A percentile compares a stretch with the other conserved stretches of the same genome.
Evolutionary conservation across 495 filamentous ascomycete genomes (phyloP).

Genomic region (Amniculicola lignicola): DNA sequence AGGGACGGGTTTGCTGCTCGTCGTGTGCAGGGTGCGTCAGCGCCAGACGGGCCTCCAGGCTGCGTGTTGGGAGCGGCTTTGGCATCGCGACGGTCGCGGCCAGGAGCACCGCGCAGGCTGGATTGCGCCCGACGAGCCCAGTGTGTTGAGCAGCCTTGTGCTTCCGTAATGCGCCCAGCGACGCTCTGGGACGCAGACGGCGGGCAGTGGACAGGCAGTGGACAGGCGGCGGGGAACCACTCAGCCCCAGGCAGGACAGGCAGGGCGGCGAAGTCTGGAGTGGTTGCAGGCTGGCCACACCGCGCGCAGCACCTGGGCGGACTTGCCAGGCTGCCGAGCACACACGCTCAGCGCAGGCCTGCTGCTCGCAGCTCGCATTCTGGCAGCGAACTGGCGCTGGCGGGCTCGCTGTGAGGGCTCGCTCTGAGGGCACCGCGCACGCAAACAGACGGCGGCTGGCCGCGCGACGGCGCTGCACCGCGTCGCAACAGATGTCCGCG

Average conservation of each 20-base stretch:
- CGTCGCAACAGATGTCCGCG: too few relatives aligned
- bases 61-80: background rate
- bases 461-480: too few relatives aligned
- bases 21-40: background rate
- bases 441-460: too few relatives aligned
- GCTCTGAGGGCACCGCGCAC: too few relatives aligned
- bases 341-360: too few relatives aligned
- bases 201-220: background rate
- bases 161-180: background rate
- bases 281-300: background rate
- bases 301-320: background rate
- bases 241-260: slow-evolving; percentile 14
- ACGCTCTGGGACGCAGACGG: background rate
- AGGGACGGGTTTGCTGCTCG: slow-evolving; percentile 3
- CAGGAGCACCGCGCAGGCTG: too few relatives aligned
- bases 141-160: too few relatives aligned
- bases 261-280: background rate
- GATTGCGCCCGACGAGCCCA: too few relatives aligned
- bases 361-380: too few relatives aligned
- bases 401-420: too few relatives aligned
- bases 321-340: background rate
- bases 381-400: too few relatives aligned
- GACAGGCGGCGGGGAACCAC: background rate
- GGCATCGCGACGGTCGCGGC: background rate
- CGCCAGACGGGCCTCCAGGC: too few relatives aligned